Evolutionary conservation across 31 red algal genomes (phyloP).

Genomic region (Odonthalia washingtoniensis): DNA sequence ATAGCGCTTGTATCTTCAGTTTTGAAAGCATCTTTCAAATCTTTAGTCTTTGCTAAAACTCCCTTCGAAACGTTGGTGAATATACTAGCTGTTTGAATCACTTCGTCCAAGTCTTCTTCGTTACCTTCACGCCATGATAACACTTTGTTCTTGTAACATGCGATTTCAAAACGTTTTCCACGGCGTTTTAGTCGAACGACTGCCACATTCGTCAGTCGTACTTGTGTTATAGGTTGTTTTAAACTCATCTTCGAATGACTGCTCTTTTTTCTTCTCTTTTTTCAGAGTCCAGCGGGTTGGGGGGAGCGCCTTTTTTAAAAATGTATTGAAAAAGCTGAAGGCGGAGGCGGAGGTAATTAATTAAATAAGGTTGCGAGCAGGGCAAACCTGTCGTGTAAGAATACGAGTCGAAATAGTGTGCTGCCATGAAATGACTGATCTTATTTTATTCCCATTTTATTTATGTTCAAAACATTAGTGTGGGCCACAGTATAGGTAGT

Average conservation of each 20-base stretch:
- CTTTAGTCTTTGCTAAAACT: constrained; percentile 84
- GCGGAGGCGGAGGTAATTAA: too few relatives aligned
- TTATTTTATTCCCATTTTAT: too few relatives aligned
- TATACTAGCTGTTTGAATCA: constrained; percentile 91
- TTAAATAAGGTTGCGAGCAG: too few relatives aligned
- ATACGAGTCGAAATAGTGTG: too few relatives aligned
- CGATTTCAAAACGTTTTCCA: constrained; percentile 99
- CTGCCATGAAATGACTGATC: too few relatives aligned
- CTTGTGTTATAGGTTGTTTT: constrained; percentile 89
- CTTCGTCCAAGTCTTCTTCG: constrained; percentile 93
- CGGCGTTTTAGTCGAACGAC: constrained; percentile 81
- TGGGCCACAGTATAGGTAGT: too few relatives aligned
- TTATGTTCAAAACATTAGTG: too few relatives aligned
- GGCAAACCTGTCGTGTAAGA: too few relatives aligned
- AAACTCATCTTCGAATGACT: constrained; percentile 54
- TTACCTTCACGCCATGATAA: constrained; percentile 90
- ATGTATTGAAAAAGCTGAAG: too few relatives aligned
- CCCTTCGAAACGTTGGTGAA: constrained; percentile 99
- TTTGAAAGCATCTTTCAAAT: constrained; percentile 86
- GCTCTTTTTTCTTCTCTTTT: background rate
- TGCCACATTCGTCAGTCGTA: constrained; percentile 96
- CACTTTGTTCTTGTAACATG: constrained; percentile 98
- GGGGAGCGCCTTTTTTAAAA: too few relatives aligned
- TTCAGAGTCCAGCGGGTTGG: too few relatives aligned
- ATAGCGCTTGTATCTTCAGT: constrained; percentile 78